Conservation (phyloP, 768 basidiomycete genomes). For the Rickenella mellea region DNA sequence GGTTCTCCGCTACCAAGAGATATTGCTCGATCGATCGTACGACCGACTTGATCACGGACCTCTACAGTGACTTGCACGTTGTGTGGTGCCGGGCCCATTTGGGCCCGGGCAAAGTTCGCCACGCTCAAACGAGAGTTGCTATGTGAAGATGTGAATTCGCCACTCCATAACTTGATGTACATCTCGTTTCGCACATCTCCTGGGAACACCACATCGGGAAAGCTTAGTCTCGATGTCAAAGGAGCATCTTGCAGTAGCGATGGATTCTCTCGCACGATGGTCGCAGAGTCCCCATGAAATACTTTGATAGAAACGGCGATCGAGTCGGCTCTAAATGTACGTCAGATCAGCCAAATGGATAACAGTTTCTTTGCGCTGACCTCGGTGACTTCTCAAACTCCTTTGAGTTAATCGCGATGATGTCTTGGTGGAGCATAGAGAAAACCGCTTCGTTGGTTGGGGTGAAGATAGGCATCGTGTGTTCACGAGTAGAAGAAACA, state of each 20-base stretch:
- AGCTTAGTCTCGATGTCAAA: constrained; percentile 79
- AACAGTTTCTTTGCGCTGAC: constrained; percentile 29
- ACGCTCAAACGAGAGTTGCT: constrained; percentile 43
- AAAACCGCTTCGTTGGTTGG: constrained; percentile 79
- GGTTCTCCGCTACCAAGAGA: constrained; percentile 83
- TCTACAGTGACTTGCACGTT: constrained; percentile 91
- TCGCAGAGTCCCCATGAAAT: constrained; percentile 73
- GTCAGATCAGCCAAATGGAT: not conserved
- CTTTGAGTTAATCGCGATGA: constrained; percentile 68
- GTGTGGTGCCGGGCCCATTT: constrained; percentile 42
- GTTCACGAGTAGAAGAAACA: constrained; percentile 57
- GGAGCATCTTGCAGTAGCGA: constrained; percentile 75
- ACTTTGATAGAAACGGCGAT: constrained; percentile 78
- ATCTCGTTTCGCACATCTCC: constrained; percentile 89
- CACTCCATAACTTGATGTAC: constrained; percentile 94
- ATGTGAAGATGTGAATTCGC: constrained; percentile 63
- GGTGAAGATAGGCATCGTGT: constrained; percentile 81
- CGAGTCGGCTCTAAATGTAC: constrained; percentile 60
- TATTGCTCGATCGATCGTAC: constrained; percentile 58
- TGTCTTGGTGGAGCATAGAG: constrained; percentile 91
- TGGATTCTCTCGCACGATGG: constrained; percentile 76
- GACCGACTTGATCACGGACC: constrained; percentile 66
- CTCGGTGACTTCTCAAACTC: constrained; percentile 79
- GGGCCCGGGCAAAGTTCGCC: constrained; percentile 48
- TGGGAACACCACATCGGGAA: constrained; percentile 94